These are phyloP conservation scores for Danielia oregonensis DNA, from an alignment of 805 yeast genomes.

Conservation along the genomic window DNA sequence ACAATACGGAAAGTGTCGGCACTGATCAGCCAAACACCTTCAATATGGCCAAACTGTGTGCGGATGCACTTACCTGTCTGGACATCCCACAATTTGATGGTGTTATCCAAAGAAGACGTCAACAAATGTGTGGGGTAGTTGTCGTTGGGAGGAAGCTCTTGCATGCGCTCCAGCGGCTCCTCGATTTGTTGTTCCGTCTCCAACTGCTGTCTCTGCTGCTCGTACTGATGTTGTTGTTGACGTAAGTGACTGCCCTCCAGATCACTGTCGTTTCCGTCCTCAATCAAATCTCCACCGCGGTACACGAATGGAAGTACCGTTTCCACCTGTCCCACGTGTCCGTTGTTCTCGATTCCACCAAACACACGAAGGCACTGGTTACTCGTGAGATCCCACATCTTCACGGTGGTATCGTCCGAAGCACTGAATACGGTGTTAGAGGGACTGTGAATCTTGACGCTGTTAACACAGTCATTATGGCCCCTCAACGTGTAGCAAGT, in stretches of 20 bases:
- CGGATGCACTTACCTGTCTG: slow-evolving; percentile 82
- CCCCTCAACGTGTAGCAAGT: slow-evolving; percentile 92
- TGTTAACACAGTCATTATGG: slow-evolving; percentile 88
- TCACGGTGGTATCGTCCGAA: slow-evolving; percentile 85
- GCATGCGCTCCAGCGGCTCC: background rate
- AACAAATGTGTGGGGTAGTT: slow-evolving; percentile 76
- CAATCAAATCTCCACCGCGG: slow-evolving; percentile 51
- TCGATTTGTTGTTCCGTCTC: slow-evolving; percentile 1
- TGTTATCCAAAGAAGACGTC: slow-evolving; percentile 87
- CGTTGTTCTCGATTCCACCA: slow-evolving; percentile 68
- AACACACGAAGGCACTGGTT: slow-evolving; percentile 77
- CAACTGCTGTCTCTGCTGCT: slow-evolving; percentile 9
- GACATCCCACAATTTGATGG: slow-evolving; percentile 91
- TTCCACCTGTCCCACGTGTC: slow-evolving; percentile 94
- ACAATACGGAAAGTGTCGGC: slow-evolving; percentile 94
- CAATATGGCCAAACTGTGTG: slow-evolving; percentile 96
- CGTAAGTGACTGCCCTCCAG: slow-evolving; percentile 16
- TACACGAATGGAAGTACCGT: slow-evolving; percentile 82
- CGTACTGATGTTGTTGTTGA: slow-evolving; percentile 13
- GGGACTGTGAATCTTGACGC: slow-evolving; percentile 79
- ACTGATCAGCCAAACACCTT: slow-evolving; percentile 96
- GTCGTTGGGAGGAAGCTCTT: slow-evolving; percentile 13
- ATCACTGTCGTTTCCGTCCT: slow-evolving; percentile 43
- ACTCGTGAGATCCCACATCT: slow-evolving; percentile 90
- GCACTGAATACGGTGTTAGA: slow-evolving; percentile 81